Evolutionary conservation across 768 basidiomycete species (phyloP).

Genomic region (Russula brevipes): DNA sequence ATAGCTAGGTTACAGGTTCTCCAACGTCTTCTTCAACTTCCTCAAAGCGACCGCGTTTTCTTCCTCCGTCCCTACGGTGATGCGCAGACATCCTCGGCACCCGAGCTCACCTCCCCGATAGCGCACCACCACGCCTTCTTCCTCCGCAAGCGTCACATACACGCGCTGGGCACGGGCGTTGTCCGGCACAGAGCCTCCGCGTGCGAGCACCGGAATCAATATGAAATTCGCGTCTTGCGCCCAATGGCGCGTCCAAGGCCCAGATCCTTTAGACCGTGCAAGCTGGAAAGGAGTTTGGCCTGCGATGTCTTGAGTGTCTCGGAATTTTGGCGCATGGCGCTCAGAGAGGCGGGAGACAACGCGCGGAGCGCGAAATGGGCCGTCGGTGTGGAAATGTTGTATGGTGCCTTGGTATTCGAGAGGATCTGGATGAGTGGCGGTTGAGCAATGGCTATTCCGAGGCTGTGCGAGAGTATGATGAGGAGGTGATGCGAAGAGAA

Average conservation of each 20-base stretch:
- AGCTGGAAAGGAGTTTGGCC: slow-evolving; percentile 42
- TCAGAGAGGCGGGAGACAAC: slow-evolving; percentile 59
- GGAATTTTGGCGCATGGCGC: slow-evolving; percentile 61
- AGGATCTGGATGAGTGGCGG: slow-evolving; percentile 88
- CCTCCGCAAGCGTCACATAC: slow-evolving; percentile 82
- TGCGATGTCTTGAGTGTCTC: slow-evolving; percentile 56
- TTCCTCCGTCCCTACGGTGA: slow-evolving; percentile 80
- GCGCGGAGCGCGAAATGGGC: slow-evolving; percentile 78
- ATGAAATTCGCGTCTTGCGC: slow-evolving; percentile 89
- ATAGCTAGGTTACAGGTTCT: slow-evolving; percentile 24
- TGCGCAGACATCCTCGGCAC: slow-evolving; percentile 80
- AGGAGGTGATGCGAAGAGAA: slow-evolving; percentile 4
- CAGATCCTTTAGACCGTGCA: slow-evolving; percentile 44
- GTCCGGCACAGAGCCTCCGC: slow-evolving; percentile 43
- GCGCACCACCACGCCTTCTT: slow-evolving; percentile 82
- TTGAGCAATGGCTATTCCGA: slow-evolving; percentile 87
- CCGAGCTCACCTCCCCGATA: slow-evolving; percentile 84
- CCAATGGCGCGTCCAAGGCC: slow-evolving; percentile 71
- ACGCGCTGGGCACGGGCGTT: slow-evolving; percentile 55
- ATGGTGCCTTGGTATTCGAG: slow-evolving; percentile 94
- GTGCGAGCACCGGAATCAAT: slow-evolving; percentile 65
- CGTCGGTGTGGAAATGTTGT: slow-evolving; percentile 90
- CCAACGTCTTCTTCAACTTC: slow-evolving; percentile 49
- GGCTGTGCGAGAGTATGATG: slow-evolving; percentile 39
- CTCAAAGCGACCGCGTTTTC: slow-evolving; percentile 64